Base-by-base conservation (phyloP, 768 basidiomycete genomes). In the Serendipita sp. region DNA sequence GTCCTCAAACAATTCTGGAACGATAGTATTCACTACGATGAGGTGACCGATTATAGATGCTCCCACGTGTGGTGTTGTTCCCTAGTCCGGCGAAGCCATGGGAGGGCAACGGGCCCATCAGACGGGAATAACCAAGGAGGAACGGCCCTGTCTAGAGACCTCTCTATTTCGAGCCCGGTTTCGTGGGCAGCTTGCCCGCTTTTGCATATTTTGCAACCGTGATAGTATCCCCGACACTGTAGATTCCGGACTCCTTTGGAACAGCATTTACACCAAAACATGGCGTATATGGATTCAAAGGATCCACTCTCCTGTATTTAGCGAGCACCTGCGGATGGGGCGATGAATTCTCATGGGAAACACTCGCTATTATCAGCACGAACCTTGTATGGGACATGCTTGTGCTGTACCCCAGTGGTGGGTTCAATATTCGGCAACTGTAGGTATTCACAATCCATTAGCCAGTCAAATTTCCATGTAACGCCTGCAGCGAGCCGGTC, bases 381-480 rank as follows among this genome's bases (percentile, higher is more conserved):
- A 18, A 69, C 69, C 64, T 69, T 66, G 28, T 63, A 88, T 3
- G 88, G 88, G 3, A 90, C 87, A 0, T 86, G 85, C 15, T 77
- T 78, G 69, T 91, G 88, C 18, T 83, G 80, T 18, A 79, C 72
- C 35, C 87, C 88, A 2, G 83, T 84, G 46, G 76, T 74, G 0
- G 85, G 79, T 69, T 82, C 81, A 15, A 90, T 80, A 68, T 90
- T 89, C 15, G 88, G 88, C 54, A 90, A 72, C 88, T 90, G 69
- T 65, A 65, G 2, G 66, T 15, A 65, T n/a, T 65, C 66, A 64
- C 51, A 67, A 62, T 2, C 60, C 48, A 28, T 38, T 63, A 41
- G 13, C 41, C 2, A 41, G 41, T 41, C 41, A 13, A 41, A 41
- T 41, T 41, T 2, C 41, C 41, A 41, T 41, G 41, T 41, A 41